Base-by-base conservation (phyloP, 1,139 yeast genomes). In the Torulaspora pretoriensis region DNA sequence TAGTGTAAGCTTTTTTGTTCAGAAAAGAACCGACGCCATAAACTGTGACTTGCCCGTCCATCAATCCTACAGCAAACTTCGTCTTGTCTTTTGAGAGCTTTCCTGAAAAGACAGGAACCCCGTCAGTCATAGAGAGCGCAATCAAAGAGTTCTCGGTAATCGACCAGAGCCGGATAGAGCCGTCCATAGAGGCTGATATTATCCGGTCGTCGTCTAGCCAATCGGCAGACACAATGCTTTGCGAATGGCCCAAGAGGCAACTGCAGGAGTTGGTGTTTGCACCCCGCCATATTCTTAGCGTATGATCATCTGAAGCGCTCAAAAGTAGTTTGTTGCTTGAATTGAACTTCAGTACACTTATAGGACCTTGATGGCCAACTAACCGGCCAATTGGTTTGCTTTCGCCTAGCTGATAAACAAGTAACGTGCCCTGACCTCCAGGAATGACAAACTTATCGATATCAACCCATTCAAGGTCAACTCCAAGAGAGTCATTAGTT, bases 301-400 rank as follows among this genome's bases (percentile, higher is more conserved):
- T 68, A 46, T 77, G 75, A 60, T 89, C 96, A 60, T 86, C 95
- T 1, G 94, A 81, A 10, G 86, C 81, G 1, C 90, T 79, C 1
- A 88, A 81, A 36, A 89, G 69, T 33, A 82, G 63, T 51, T 77
- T 78, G 4, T 76, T 68, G 2, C 64, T 60, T 2, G 63, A 52
- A 54, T 82, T 80, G 60, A 82, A 86, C 33, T 68, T 65, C 12
- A 85, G 68, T 3, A 68, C 68, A n/a, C 85, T 73, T 10, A 86
- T 74, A 1, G 79, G 70, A 42, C 78, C 77, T 9, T 75, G 70
- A 59, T 88, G 96, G 1, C 96, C 96, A 17, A 74, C 62, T 39
- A 88, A 71, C 36, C 73, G 71, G 3, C 92, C 87, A 2, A 81
- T 64, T 0, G 86, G 80, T 31, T 64, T 64, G 30, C 68, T 66